These are phyloP conservation scores for Cenchrus americanus DNA, from an alignment of 176 grass and related monocot species.

Conservation along the genomic window DNA sequence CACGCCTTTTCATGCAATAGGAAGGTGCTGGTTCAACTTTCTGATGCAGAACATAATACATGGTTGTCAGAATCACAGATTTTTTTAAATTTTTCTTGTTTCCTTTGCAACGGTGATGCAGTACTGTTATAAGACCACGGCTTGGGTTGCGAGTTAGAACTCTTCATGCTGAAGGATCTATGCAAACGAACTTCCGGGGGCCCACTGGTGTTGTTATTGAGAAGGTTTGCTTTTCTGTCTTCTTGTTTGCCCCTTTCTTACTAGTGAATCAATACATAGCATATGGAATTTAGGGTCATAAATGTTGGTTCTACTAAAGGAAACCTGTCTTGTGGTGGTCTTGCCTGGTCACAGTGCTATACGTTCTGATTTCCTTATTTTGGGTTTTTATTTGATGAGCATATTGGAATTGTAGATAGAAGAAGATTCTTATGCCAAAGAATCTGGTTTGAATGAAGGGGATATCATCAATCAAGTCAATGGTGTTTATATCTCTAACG, in stretches of 20 bases:
- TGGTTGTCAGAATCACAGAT: background rate
- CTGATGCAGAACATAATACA: background rate
- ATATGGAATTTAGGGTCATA: background rate
- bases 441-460: slow-evolving; percentile 21
- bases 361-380: background rate
- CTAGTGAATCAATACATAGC: background rate
- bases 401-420: slow-evolving; percentile 2
- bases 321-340: background rate
- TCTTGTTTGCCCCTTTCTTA: background rate
- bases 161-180: background rate
- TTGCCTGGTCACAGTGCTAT: background rate
- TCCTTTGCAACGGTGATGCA: background rate
- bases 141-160: slow-evolving; percentile 1
- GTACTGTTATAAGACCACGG: slow-evolving; percentile 1
- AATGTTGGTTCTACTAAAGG: background rate
- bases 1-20: background rate
- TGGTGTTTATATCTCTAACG: slow-evolving; percentile 10
- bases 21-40: background rate
- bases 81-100: background rate
- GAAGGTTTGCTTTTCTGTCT: background rate
- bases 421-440: background rate
- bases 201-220: slow-evolving; percentile 5
- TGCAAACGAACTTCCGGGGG: background rate
- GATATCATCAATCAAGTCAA: slow-evolving; percentile 22
- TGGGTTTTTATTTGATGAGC: background rate